Percentiles rank a stretch among this genome's conserved stretches.
Evolutionary conservation across 2,329 filamentous ascomycete species (phyloP).

Genomic region (Fusarium sp.): DNA sequence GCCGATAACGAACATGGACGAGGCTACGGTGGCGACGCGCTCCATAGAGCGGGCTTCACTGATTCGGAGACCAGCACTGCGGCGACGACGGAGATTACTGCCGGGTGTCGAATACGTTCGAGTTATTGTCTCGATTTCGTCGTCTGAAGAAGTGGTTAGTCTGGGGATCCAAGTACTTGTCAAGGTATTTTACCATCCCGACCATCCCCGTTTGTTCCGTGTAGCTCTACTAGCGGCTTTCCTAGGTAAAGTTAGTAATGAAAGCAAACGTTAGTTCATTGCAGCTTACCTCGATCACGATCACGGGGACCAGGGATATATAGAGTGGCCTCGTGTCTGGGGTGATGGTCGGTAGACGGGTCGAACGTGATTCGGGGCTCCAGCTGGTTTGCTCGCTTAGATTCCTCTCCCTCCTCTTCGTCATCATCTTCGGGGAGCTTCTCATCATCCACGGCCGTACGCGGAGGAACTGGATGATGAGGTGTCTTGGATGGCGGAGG

Average conservation of each 20-base stretch:
- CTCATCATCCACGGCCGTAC: not conserved
- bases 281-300: slow-evolving; percentile 42
- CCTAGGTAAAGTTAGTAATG: slow-evolving; percentile 29
- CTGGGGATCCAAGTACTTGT: not conserved
- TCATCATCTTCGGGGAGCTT: slow-evolving; percentile 1
- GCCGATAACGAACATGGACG: slow-evolving; percentile 53
- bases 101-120: slow-evolving; percentile 21
- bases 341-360: slow-evolving; percentile 40
- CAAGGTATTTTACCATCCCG: slow-evolving; percentile 13
- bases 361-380: slow-evolving; percentile 44
- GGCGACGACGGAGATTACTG: slow-evolving; percentile 38
- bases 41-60: slow-evolving; percentile 50
- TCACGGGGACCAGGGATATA: slow-evolving; percentile 48
- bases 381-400: not conserved
- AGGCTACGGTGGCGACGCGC: slow-evolving; percentile 45
- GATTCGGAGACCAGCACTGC: slow-evolving; percentile 38
- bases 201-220: slow-evolving; percentile 37
- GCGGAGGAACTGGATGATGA: not conserved
- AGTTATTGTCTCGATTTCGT: slow-evolving; percentile 28
- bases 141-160: slow-evolving; percentile 25
- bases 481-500: slow-evolving; percentile 11
- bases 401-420: not conserved
- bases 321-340: slow-evolving; percentile 38
- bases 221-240: slow-evolving; percentile 42
- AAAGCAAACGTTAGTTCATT: too few species aligned